Evolutionary conservation across 345 rosid genomes (phyloP), one percentile per base, ranked within the genome.

Genomic region (Corchorus capsularis): DNA sequence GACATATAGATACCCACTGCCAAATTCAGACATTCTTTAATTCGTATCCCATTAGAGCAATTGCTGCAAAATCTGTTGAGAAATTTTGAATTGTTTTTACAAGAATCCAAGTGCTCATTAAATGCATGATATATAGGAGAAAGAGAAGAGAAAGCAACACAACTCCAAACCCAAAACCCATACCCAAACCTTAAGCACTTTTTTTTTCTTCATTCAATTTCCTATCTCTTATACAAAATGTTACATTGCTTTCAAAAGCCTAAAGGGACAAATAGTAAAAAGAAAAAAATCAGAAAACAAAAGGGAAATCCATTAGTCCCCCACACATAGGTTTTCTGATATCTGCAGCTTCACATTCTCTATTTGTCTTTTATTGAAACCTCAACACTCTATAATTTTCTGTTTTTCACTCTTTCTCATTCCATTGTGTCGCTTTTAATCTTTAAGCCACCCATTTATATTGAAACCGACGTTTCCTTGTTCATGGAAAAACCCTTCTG

Each of bases 381-480:
- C 4, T 14, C 49, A 6, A 41, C 4, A 13, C 5, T 8, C 4
- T 59, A 19, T 35, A 17, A 10, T 61, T 46, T 53, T 34, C 73
- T 69, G 32, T 35, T 12, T 52, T 49, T 49, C 17, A 2, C n/a
- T 4, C 43, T 27, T 65, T 45, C 32, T n/a, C 70, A 65, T 8
- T 65, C 49, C 53, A 2, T 65, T 65, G 50, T 43, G 53, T 43
- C 53, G 35, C n/a, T 65, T 43, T 43, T 19, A n/a, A 8, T 19
- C 4, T 14, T 62, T 62, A 62, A 34, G 39, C 45, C 19, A 4
- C n/a, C 10, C 37, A 17, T 14, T 20, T 35, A 43, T 47, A 43
- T 22, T 59, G 66, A 72, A 72, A 72, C 66, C 55, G 66, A 57
- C 75, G 35, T 72, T 72, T 72, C 75, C 66, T 22, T 59, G 41